Percentiles rank a stretch among this genome's conserved stretches.
These are phyloP conservation scores for Alternaria sp. DNA, from an alignment of 2,329 filamentous ascomycete genomes.

Conservation along the genomic window DNA sequence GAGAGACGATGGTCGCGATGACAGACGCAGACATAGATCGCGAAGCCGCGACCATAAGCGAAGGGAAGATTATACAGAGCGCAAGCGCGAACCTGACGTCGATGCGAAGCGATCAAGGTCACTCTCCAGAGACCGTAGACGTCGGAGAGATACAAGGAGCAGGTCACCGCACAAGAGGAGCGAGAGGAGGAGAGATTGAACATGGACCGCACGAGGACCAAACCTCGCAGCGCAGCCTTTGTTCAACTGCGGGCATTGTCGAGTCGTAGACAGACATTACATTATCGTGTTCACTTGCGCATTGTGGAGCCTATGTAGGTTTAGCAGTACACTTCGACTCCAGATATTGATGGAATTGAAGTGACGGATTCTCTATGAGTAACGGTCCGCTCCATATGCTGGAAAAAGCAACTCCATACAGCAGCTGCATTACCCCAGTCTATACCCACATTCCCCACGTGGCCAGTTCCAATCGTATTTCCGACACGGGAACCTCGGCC, in stretches of 20 bases:
- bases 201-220: too few relatives aligned
- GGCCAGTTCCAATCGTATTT: background rate
- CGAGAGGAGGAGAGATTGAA: conserved; percentile 22
- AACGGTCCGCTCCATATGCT: background rate
- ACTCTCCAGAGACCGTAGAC: conserved; percentile 24
- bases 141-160: conserved; percentile 26
- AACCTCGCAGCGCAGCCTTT: background rate
- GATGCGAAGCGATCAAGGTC: conserved; percentile 41
- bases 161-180: conserved; percentile 29
- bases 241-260: background rate
- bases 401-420: background rate
- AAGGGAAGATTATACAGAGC: conserved; percentile 35
- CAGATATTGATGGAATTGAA: background rate
- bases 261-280: background rate
- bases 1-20: conserved; percentile 39
- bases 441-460: conserved; percentile 8
- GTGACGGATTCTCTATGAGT: fast-evolving
- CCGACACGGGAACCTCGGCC: conserved; percentile 17
- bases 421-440: conserved; percentile 3
- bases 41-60: conserved; percentile 40
- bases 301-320: background rate
- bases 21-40: conserved; percentile 40
- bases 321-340: background rate
- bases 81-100: conserved; percentile 29
- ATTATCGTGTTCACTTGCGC: background rate